Evolutionary conservation across 2,329 filamentous ascomycete genomes (phyloP), one percentile per base, ranked within the genome.

Genomic region (Cylindrodendrum hubeiense): DNA sequence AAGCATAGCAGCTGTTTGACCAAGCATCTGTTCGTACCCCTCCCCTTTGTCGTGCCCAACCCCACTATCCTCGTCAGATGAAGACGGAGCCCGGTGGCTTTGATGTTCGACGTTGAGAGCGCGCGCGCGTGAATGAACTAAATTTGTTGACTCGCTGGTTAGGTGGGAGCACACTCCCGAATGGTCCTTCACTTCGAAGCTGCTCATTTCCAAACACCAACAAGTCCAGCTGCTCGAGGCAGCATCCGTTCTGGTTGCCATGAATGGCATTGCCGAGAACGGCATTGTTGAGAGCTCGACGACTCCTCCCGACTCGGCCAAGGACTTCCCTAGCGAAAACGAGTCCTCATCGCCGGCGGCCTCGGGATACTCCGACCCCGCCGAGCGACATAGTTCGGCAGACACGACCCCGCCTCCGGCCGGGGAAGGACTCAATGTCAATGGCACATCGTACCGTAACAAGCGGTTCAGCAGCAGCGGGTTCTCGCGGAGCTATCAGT

Each of bases 1-100:
- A 99, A 99, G 90, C 96, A 99, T 88, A 97, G 95, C 90, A 98
- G 96, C 86, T 99, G 96, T 90, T 90, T 99, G 87, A 97, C 93
- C 81, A 99, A 98, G 90, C 96, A 99, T 91, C 92, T 98, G 96
- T 98, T 91, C 89, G 96, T 97, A 87, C 85, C 87, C 90, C 87
- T 85, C 83, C 82, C 83, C 79, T 79, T 43, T 76, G 75, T 71
- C 75, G 74, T 78, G 74, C 79, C 76, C 78, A 71, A 63, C 43
- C 53, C 61, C 77, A 78, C 73, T 73, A 78, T 76, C 75, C 76
- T 76, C 63, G 46, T 66, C 41, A 54, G 53, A 33, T 57, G 60
- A 64, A 34, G 53, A 60, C 47, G 41, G 52, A 59, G 37, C 28
- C 50, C 21, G 34, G 26, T 69, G 64, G 51, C 39, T 49, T 60